Evolutionary conservation across 805 yeast genomes (phyloP).

Genomic region (Candida cerambycidarum): DNA sequence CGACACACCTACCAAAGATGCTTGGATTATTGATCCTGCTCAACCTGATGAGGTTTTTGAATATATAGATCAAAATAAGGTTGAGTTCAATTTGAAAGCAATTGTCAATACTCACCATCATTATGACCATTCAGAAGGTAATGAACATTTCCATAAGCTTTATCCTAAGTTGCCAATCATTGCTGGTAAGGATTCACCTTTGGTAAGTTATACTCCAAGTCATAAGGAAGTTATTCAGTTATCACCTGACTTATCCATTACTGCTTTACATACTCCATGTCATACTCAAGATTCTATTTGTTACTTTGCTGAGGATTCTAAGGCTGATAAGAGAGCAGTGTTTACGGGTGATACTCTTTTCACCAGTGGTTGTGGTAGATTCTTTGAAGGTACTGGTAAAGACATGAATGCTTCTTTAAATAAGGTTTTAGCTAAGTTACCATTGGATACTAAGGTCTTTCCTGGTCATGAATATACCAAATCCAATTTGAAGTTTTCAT

Average conservation of each 20-base stretch:
- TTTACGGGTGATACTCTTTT: conserved; percentile 96
- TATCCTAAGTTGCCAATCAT: conserved; percentile 60
- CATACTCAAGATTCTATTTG: conserved; percentile 97
- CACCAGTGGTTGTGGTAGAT: conserved; percentile 93
- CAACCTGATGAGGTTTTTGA: conserved; percentile 65
- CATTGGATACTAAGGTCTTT: conserved; percentile 69
- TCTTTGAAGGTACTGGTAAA: conserved; percentile 84
- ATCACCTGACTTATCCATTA: conserved; percentile 64
- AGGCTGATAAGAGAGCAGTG: conserved; percentile 66
- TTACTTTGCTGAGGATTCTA: conserved; percentile 68
- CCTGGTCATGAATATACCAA: conserved; percentile 97
- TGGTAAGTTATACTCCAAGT: conserved; percentile 68
- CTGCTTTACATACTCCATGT: conserved; percentile 93
- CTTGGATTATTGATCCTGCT: conserved; percentile 94
- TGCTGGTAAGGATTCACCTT: conserved; percentile 81
- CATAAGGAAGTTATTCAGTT: conserved; percentile 60
- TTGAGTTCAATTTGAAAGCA: conserved; percentile 56
- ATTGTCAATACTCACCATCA: conserved; percentile 97
- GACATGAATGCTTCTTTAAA: conserved; percentile 79
- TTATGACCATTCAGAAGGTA: conserved; percentile 92
- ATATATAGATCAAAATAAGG: conserved; percentile 42
- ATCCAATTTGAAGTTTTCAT: conserved; percentile 76
- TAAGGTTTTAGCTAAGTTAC: conserved; percentile 56
- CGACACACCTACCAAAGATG: conserved; percentile 62
- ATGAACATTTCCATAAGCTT: conserved; percentile 43